Evolutionary conservation across 257 asterid species (phyloP).

Genomic region (Scutellaria galericulata): DNA sequence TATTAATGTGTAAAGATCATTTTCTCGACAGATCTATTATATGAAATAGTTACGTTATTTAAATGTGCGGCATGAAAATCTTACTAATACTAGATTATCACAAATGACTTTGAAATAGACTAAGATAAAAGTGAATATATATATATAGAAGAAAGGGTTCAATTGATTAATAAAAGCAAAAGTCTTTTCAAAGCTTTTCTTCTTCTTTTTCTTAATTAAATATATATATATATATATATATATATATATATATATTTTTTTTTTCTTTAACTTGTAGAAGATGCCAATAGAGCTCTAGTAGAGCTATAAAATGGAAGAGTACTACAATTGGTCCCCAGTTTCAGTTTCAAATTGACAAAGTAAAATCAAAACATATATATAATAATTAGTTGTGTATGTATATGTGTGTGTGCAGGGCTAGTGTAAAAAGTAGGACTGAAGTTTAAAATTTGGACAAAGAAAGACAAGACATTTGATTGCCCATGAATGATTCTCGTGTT

Average conservation of each 20-base stretch:
- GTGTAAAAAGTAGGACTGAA: constrained; percentile 34
- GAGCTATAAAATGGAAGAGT: constrained; percentile 16
- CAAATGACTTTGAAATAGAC: neutral
- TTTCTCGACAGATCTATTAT: too few species aligned
- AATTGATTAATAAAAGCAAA: neutral
- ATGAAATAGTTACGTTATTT: too few species aligned
- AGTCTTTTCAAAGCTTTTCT: constrained; percentile 13
- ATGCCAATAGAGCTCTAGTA: constrained; percentile 28
- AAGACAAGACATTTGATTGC: constrained; percentile 47
- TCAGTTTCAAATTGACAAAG: too few species aligned
- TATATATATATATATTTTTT: too few species aligned
- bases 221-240: too few species aligned
- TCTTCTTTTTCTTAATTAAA: too few species aligned
- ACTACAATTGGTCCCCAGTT: constrained; percentile 32
- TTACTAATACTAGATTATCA: too few species aligned
- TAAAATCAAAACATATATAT: neutral
- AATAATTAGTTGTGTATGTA: neutral
- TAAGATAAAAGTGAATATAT: neutral
- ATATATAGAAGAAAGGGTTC: neutral
- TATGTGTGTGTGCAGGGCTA: constrained; percentile 28
- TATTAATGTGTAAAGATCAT: neutral
- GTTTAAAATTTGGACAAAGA: constrained; percentile 18
- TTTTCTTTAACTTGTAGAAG: constrained; percentile 14
- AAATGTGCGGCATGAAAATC: too few species aligned
- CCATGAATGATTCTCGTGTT: constrained; percentile 33